These are phyloP conservation scores for Mycosphaerella sp. DNA, from an alignment of 2,329 filamentous ascomycete genomes.

Conservation along the genomic window DNA sequence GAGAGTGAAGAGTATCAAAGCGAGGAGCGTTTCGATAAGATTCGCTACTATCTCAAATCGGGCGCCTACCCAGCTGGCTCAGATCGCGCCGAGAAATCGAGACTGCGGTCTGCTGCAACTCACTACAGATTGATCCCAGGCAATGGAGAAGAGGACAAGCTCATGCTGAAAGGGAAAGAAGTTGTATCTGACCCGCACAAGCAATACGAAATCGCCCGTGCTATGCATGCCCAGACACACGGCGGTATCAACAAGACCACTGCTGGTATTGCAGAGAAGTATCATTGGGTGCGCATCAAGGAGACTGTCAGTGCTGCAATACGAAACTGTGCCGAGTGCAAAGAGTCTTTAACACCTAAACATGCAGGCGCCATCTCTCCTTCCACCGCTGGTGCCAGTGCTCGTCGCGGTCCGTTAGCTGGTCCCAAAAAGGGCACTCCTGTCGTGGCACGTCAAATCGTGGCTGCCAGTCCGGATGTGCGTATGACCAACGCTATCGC, in stretches of 20 bases:
- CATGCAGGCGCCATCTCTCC: constrained; percentile 7
- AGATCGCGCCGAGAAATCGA: constrained; percentile 91
- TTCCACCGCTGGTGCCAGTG: neutral
- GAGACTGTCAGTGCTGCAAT: constrained; percentile 95
- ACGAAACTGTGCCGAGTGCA: constrained; percentile 83
- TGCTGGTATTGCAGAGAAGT: constrained; percentile 84
- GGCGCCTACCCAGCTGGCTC: constrained; percentile 88
- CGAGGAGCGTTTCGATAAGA: constrained; percentile 98
- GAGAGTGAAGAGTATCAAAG: constrained; percentile 78
- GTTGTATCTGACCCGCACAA: constrained; percentile 83
- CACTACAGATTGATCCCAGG: constrained; percentile 74
- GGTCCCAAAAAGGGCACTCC: constrained; percentile 5
- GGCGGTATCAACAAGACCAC: constrained; percentile 98
- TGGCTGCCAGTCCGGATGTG: constrained; percentile 16
- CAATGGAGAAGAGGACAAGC: constrained; percentile 57
- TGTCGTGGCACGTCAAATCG: constrained; percentile 6
- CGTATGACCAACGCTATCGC: constrained; percentile 1
- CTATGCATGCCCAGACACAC: constrained; percentile 68
- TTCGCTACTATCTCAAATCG: constrained; percentile 93
- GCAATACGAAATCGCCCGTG: constrained; percentile 83
- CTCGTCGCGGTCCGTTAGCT: constrained; percentile 10
- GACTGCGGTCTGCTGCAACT: constrained; percentile 84
- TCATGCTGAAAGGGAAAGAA: constrained; percentile 98
- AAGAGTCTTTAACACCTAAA: constrained; percentile 55
- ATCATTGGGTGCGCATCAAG: constrained; percentile 97